phyloP scores from a whole-genome alignment of 2,329 filamentous ascomycete genomes.

The Daldinia eschscholtzii region DNA sequence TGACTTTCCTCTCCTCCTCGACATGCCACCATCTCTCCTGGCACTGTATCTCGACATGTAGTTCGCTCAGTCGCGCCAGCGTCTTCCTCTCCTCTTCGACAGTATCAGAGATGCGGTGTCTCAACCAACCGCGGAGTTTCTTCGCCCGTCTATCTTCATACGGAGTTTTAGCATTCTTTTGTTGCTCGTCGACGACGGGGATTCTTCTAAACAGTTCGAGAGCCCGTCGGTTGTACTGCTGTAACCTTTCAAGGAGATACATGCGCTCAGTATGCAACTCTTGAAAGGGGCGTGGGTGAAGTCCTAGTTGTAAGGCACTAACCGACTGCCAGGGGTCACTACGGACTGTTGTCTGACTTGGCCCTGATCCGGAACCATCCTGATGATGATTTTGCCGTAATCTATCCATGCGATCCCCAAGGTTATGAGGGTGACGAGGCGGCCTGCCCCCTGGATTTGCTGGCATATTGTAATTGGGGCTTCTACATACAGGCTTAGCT shows the following conservation, averaged over 20 bases:
- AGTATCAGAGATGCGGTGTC: conserved; percentile 58
- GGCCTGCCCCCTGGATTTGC: not conserved
- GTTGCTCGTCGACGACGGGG: conserved; percentile 53
- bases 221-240: conserved; percentile 56
- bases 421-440: not conserved
- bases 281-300: conserved; percentile 57
- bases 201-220: conserved; percentile 57
- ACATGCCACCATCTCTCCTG: conserved; percentile 57
- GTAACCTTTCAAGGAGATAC: conserved; percentile 60
- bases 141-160: conserved; percentile 51
- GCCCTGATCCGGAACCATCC: not conserved
- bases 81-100: conserved; percentile 62
- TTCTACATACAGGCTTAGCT: not conserved
- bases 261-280: conserved; percentile 61
- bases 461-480: conserved; percentile 19
- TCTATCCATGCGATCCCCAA: not conserved
- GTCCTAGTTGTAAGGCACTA: conserved; percentile 45
- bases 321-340: conserved; percentile 32
- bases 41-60: conserved; percentile 63
- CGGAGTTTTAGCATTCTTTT: conserved; percentile 38
- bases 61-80: conserved; percentile 61
- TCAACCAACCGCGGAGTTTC: conserved; percentile 59
- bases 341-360: conserved; percentile 20
- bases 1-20: conserved; percentile 45
- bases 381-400: not conserved